A percentile compares a stretch with the other conserved stretches of the same genome.
These are phyloP conservation scores for Neurospora sp. DNA, from an alignment of 2,329 filamentous ascomycete genomes.

Conservation along the genomic window DNA sequence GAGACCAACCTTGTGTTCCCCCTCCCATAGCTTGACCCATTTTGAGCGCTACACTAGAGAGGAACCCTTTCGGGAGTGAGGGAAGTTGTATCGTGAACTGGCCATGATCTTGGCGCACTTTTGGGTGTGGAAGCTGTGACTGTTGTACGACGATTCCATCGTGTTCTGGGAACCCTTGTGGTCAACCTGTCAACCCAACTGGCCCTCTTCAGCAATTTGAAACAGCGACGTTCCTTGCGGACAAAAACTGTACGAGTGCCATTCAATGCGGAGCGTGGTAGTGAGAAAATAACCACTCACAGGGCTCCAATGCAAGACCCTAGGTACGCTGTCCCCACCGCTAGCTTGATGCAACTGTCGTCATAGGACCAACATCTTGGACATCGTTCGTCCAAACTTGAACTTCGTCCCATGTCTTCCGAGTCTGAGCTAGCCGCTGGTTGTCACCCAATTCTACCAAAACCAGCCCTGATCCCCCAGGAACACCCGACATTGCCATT, in stretches of 20 bases:
- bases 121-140: neutral
- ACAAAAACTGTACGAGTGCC: neutral
- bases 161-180: neutral
- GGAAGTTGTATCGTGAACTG: neutral
- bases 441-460: neutral
- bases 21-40: neutral
- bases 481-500: neutral
- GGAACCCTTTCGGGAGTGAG: neutral
- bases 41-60: neutral
- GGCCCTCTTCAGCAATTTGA: neutral
- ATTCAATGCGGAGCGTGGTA: neutral
- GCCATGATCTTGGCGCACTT: neutral
- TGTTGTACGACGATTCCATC: neutral
- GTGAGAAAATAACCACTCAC: neutral
- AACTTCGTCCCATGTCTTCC: neutral
- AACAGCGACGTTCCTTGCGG: neutral
- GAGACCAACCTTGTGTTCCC: neutral
- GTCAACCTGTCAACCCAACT: neutral
- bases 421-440: neutral
- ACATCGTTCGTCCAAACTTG: constrained; percentile 3
- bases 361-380: constrained; percentile 18
- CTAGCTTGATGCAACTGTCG: constrained; percentile 10
- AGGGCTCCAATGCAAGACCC: neutral
- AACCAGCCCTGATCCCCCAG: neutral
- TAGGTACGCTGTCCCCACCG: neutral